Percentiles rank a stretch among this genome's conserved stretches.
These are phyloP conservation scores for Amaranthus cruentus DNA, from an alignment of 148 eudicot species.

Conservation along the genomic window DNA sequence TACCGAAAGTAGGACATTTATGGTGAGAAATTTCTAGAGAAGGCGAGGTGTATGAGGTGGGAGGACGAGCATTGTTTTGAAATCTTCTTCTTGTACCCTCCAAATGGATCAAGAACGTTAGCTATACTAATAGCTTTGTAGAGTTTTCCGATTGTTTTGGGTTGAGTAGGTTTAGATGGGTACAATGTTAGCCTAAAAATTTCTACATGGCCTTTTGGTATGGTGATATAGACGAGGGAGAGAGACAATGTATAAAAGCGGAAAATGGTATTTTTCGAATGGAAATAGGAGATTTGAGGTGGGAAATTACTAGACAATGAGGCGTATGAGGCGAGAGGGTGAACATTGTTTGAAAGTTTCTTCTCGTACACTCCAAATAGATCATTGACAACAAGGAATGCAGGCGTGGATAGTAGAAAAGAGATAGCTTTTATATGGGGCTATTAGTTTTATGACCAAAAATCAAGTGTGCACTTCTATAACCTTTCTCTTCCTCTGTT, in stretches of 20 bases:
- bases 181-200: neutral
- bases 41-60: neutral
- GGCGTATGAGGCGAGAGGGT: neutral
- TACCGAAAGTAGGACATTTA: no score
- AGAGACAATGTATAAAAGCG: no score
- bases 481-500: no score
- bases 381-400: neutral
- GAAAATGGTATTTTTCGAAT: neutral
- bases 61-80: neutral
- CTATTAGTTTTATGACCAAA: no score
- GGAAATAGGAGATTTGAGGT: neutral
- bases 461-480: neutral
- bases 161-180: neutral
- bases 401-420: neutral
- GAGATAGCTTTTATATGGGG: no score
- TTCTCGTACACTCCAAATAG: neutral
- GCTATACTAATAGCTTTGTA: neutral
- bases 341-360: neutral
- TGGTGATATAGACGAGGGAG: no score
- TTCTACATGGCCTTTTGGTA: neutral
- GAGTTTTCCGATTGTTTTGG: neutral
- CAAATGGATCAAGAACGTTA: neutral
- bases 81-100: neutral
- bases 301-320: neutral
- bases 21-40: no score